These are phyloP conservation scores for Xylaria digitata DNA, from an alignment of 2,329 filamentous ascomycete species.

Conservation along the genomic window DNA sequence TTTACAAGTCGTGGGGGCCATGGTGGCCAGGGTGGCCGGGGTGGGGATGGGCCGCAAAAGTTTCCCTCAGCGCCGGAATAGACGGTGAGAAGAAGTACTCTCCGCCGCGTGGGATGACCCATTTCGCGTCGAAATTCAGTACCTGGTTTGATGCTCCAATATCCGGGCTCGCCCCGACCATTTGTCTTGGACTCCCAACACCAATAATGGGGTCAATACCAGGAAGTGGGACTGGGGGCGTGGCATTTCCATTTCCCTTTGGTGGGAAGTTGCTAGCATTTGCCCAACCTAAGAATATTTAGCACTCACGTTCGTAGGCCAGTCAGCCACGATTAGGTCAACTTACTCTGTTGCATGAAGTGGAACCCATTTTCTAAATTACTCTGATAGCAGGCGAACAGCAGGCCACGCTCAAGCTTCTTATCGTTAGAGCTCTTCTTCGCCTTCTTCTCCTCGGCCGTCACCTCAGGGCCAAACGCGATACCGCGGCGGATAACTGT, in stretches of 20 bases:
- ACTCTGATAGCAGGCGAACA: conserved; percentile 60
- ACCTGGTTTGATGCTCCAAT: conserved; percentile 35
- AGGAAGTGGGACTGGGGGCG: conserved; percentile 20
- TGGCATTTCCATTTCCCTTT: not conserved
- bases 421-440: conserved; percentile 43
- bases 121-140: conserved; percentile 46
- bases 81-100: conserved; percentile 61
- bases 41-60: conserved; percentile 27
- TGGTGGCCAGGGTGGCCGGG: conserved; percentile 1
- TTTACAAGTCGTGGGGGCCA: conserved; percentile 12
- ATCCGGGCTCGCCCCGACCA: conserved; percentile 45
- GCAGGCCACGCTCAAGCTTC: conserved; percentile 55
- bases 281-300: conserved; percentile 46
- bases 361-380: conserved; percentile 55
- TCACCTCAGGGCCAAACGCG: conserved; percentile 55
- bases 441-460: conserved; percentile 47
- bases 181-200: conserved; percentile 39
- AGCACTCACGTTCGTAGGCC: conserved; percentile 31
- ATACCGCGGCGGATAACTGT: conserved; percentile 58
- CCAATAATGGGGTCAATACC: conserved; percentile 41
- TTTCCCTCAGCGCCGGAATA: conserved; percentile 48
- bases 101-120: conserved; percentile 57
- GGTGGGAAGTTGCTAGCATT: conserved; percentile 39
- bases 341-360: conserved; percentile 53
- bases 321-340: not conserved